Evolutionary conservation across 169 alveolate species (phyloP).

Genomic region (Babesia caballi): DNA sequence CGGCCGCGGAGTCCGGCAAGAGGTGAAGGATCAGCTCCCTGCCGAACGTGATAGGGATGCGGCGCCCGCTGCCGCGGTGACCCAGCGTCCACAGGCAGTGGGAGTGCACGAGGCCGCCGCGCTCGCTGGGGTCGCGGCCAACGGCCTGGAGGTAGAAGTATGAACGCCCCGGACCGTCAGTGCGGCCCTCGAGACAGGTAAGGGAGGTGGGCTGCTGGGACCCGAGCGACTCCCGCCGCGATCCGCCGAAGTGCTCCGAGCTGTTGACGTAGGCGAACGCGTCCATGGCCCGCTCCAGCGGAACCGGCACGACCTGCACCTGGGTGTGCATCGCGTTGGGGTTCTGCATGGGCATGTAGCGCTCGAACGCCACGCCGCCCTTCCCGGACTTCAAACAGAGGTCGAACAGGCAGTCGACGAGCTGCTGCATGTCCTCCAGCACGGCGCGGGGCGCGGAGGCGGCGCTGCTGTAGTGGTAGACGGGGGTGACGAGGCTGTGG

Average conservation of each 20-base stretch:
- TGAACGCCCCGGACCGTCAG: slow-evolving; percentile 19
- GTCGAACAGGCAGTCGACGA: slow-evolving; percentile 45
- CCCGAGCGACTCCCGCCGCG: slow-evolving; percentile 16
- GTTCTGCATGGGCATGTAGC: slow-evolving; percentile 60
- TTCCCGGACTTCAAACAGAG: slow-evolving; percentile 34
- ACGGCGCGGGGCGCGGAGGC: slow-evolving; percentile 46
- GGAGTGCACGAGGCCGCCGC: slow-evolving; percentile 26
- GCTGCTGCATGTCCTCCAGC: slow-evolving; percentile 33
- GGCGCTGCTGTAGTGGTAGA: slow-evolving; percentile 46
- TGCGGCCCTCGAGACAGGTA: slow-evolving; percentile 10
- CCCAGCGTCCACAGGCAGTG: slow-evolving; percentile 57
- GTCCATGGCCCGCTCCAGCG: slow-evolving; percentile 51
- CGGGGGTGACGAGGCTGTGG: slow-evolving; percentile 58
- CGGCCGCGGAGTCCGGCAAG: slow-evolving; percentile 27
- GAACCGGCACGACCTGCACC: slow-evolving; percentile 57
- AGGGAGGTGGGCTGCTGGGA: slow-evolving; percentile 4
- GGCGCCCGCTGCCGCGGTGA: slow-evolving; percentile 17
- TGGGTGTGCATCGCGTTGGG: slow-evolving; percentile 62
- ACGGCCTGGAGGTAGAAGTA: slow-evolving; percentile 60
- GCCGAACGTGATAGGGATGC: slow-evolving; percentile 53
- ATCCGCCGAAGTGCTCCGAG: slow-evolving; percentile 30
- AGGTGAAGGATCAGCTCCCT: slow-evolving; percentile 40
- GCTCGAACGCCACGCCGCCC: slow-evolving; percentile 64
- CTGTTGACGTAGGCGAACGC: slow-evolving; percentile 46
- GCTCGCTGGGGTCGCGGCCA: slow-evolving; percentile 1